phyloP scores from a whole-genome alignment of 2,329 filamentous ascomycete genomes.

The Penicillium brevicompactum region DNA sequence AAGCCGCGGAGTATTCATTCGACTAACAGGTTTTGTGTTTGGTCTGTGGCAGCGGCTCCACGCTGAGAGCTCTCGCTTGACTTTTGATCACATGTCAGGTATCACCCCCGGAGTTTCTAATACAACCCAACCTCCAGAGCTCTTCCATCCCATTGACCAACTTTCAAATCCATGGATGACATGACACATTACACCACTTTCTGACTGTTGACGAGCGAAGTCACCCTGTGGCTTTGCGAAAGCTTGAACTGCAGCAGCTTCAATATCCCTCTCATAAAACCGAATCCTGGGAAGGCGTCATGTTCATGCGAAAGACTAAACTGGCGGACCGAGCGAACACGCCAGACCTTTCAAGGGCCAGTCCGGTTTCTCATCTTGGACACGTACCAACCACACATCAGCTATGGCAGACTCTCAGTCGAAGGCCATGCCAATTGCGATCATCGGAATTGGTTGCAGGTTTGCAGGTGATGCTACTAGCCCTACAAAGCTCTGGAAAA shows the following conservation, averaged over 20 bases:
- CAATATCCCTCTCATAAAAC: too few species aligned
- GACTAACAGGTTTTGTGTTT: too few species aligned
- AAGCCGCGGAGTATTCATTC: too few species aligned
- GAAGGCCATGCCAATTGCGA: slow-evolving; percentile 24
- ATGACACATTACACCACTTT: neutral
- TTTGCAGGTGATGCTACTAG: slow-evolving; percentile 26
- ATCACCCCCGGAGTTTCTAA: neutral
- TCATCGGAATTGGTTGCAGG: slow-evolving; percentile 27
- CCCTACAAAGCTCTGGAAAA: slow-evolving; percentile 23
- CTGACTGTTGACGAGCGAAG: neutral
- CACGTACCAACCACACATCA: too few species aligned
- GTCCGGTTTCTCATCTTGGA: too few species aligned
- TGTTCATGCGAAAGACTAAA: neutral
- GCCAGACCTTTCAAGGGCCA: neutral
- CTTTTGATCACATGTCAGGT: too few species aligned
- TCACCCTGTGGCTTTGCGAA: neutral
- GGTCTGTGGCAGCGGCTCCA: too few species aligned
- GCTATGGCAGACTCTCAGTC: neutral
- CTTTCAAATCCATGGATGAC: neutral
- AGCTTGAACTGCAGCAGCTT: neutral
- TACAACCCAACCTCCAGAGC: neutral
- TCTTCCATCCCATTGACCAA: neutral
- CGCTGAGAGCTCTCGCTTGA: too few species aligned
- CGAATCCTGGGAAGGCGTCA: neutral
- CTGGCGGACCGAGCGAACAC: neutral